Percentiles rank a stretch among this genome's conserved stretches.
Conservation (phyloP, 441 rosid genomes). For the Adansonia gregorii region DNA sequence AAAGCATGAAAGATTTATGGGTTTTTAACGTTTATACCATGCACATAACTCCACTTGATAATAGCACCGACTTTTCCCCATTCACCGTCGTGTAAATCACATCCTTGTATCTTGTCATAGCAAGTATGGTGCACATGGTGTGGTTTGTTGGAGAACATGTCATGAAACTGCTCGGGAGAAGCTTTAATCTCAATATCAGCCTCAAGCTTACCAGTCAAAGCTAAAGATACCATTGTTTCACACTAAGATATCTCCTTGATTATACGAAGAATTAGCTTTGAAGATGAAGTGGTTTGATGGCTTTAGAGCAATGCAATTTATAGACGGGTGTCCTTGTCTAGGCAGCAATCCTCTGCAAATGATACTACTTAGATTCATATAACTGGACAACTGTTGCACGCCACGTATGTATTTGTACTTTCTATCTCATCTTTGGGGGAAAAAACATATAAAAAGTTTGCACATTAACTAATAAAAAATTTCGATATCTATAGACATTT, state of each 20-base stretch:
- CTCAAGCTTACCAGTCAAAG: constrained; percentile 25
- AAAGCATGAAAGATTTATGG: neutral
- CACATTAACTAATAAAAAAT: too few species aligned
- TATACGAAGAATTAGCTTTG: neutral
- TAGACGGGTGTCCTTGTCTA: neutral
- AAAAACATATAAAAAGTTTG: too few species aligned
- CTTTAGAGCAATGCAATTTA: neutral
- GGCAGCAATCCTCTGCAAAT: neutral
- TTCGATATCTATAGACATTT: too few species aligned
- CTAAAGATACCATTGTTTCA: neutral
- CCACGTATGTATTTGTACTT: neutral
- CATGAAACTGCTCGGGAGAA: constrained; percentile 29
- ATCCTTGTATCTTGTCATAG: constrained; percentile 14
- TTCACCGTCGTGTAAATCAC: constrained; percentile 34
- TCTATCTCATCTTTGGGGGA: too few species aligned
- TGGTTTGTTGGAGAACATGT: constrained; percentile 29
- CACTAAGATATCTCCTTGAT: neutral
- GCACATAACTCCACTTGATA: constrained; percentile 30
- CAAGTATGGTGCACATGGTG: constrained; percentile 29
- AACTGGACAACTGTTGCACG: neutral
- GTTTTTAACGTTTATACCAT: constrained; percentile 19
- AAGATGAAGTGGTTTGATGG: neutral
- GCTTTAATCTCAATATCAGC: constrained; percentile 34
- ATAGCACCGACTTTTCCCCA: constrained; percentile 35
- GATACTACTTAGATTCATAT: neutral